phyloP scores from a whole-genome alignment of 2,329 filamentous ascomycete species.

The Neofusicoccum kwambonambiense region DNA sequence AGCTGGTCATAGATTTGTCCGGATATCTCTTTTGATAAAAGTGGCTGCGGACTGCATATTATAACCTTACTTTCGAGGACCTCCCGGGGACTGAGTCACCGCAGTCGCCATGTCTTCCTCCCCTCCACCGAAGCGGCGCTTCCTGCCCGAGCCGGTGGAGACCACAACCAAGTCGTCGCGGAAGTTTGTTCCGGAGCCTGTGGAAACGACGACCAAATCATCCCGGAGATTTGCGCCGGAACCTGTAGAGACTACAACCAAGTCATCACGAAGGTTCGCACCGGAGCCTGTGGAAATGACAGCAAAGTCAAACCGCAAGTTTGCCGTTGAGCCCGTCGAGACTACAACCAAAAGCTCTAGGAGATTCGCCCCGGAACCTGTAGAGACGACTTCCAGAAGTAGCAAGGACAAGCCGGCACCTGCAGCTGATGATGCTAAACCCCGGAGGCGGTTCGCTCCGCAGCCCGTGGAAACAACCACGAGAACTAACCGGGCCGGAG shows the following conservation, averaged over 20 bases:
- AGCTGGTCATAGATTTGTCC: not conserved
- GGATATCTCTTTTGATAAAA: not conserved
- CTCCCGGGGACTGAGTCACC: not conserved
- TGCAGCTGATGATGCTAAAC: conserved; percentile 14
- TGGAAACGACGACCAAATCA: conserved; percentile 29
- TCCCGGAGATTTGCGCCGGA: conserved; percentile 33
- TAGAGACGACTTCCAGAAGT: conserved; percentile 35
- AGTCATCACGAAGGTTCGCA: conserved; percentile 46
- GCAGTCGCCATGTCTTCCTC: conserved; percentile 31
- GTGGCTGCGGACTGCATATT: not conserved
- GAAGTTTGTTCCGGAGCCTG: conserved; percentile 37
- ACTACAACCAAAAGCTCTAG: conserved; percentile 29
- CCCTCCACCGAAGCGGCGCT: conserved; percentile 32
- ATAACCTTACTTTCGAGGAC: not conserved
- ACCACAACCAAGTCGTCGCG: conserved; percentile 25
- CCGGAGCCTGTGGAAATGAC: conserved; percentile 71
- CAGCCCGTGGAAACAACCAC: conserved; percentile 31
- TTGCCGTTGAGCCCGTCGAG: conserved; percentile 33
- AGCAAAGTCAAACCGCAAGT: conserved; percentile 50
- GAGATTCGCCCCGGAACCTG: conserved; percentile 55
- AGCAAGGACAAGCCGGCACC: conserved; percentile 27
- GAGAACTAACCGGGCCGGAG: conserved; percentile 24
- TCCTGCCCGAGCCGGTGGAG: conserved; percentile 39
- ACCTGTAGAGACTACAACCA: conserved; percentile 23
- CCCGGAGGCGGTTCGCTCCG: conserved; percentile 27